Base-by-base conservation (phyloP, 78 protist genomes). In the Emiliania huxleyi region DNA sequence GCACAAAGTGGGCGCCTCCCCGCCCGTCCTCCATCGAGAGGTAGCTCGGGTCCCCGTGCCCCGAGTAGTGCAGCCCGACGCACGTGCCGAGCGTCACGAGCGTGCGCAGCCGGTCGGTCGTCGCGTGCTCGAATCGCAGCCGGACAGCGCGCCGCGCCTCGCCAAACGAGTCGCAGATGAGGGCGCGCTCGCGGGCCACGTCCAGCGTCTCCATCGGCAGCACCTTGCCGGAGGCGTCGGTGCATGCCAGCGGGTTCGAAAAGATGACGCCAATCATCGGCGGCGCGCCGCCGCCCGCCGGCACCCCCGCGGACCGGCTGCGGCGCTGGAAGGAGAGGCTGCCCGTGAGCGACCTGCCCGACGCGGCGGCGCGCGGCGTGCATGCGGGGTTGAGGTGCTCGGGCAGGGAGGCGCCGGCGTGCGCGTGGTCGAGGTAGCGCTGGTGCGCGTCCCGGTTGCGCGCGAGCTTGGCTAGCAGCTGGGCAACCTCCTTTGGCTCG, bases 21-120 rank as follows among this genome's bases (percentile, higher is more conserved):
- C 42, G 23, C 40, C 81, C 81, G 42, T 71, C 81, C 81, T 71
- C 81, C 40, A 71, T 15, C 35, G 43, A n/a, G 19, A 71, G 81
- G 42, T n/a, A 35, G 19, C 12, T 15, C 35, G 81, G 81, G 81
- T 71, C 81, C 2, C 81, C 81, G 42, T 71, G 81, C 42, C 81
- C 81, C 40, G 81, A 71, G 18, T 71, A 71, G 42, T 71, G 81
- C 29, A 71, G 81, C 22, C 81, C 81, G 19, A 18, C 81, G 42
- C 81, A 71, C 43, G 15, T 26, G 81, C 81, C 81, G 81, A 71
- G 81, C 23, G 81, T 71, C 40, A 71, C 81, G 35, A 71, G 42
- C 33, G 81, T 71, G 35, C 81, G 81, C 81, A 71, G n/a, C 8
- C 81, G 81, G n/a, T 71, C 81, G 81, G 81, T 71, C 1, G 81